phyloP scores from a whole-genome alignment of 345 rosid species.

The Mallotus nudiflorus region DNA sequence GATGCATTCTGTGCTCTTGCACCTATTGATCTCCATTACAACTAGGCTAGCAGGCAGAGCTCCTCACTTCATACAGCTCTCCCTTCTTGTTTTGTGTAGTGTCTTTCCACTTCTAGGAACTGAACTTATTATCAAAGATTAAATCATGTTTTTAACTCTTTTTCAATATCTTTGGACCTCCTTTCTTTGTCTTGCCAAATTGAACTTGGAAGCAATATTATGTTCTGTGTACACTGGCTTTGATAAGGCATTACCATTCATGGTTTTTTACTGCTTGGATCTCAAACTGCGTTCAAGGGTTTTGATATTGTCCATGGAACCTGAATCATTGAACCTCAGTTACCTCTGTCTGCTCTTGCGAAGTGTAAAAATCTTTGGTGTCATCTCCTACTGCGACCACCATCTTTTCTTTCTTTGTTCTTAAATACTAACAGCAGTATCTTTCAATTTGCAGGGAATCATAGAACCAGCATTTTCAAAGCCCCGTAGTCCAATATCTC shows the following conservation, averaged over 20 bases:
- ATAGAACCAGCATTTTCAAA: conserved; percentile 78
- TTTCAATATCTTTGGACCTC: too few species aligned
- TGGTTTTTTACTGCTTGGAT: background rate
- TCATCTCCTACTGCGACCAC: background rate
- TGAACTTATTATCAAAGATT: too few species aligned
- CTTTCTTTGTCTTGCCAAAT: too few species aligned
- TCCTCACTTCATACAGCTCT: too few species aligned
- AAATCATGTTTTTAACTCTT: too few species aligned
- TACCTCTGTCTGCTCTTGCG: background rate
- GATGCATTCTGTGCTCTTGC: background rate
- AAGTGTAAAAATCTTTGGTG: background rate
- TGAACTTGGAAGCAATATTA: background rate
- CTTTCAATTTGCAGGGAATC: conserved; percentile 58
- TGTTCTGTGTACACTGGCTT: background rate
- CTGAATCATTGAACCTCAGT: background rate
- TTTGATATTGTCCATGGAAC: too few species aligned
- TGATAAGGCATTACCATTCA: background rate
- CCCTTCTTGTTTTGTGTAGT: background rate
- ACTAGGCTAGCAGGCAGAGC: background rate
- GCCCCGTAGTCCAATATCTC: conserved; percentile 65
- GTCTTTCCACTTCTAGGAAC: too few species aligned
- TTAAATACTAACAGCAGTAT: background rate
- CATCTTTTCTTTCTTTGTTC: background rate
- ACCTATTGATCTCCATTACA: background rate
- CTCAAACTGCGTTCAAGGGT: background rate